These are phyloP conservation scores for Pinus albicaulis DNA, from an alignment of 75 land plant species.

Conservation along the genomic window DNA sequence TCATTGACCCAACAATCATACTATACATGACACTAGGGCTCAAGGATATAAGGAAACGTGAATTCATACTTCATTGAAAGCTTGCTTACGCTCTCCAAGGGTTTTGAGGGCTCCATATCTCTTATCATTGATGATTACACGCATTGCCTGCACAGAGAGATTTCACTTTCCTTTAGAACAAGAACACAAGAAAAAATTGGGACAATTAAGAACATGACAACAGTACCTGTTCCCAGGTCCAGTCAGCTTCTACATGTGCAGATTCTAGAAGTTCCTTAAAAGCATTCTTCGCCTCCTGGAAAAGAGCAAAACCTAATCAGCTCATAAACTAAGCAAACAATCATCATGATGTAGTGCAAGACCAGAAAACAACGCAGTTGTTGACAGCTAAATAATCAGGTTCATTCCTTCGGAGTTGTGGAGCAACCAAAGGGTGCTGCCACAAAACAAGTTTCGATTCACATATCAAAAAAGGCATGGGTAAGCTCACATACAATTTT, in stretches of 20 bases:
- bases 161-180: not conserved
- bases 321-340: not conserved
- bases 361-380: too few relatives aligned
- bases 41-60: not conserved
- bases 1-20: not conserved
- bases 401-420: too few relatives aligned
- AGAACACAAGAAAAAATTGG: not conserved
- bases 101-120: slow-evolving; percentile 93
- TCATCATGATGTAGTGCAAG: too few relatives aligned
- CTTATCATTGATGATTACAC: slow-evolving; percentile 90
- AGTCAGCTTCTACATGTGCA: slow-evolving; percentile 88
- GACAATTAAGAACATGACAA: not conserved
- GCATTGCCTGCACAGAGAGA: slow-evolving; percentile 74
- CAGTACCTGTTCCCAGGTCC: slow-evolving; percentile 97
- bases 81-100: slow-evolving; percentile 91
- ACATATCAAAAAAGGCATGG: not conserved
- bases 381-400: too few relatives aligned
- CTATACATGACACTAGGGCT: not conserved
- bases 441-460: not conserved
- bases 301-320: slow-evolving; percentile 3
- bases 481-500: slow-evolving; percentile 57
- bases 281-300: slow-evolving; percentile 92
- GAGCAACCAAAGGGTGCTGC: too few relatives aligned
- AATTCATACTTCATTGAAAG: slow-evolving; percentile 81
- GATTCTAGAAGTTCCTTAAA: slow-evolving; percentile 87